Evolutionary conservation across 2,329 filamentous ascomycete genomes (phyloP), one percentile per base, ranked within the genome.

Genomic region (Basipetospora chlamydospora): DNA sequence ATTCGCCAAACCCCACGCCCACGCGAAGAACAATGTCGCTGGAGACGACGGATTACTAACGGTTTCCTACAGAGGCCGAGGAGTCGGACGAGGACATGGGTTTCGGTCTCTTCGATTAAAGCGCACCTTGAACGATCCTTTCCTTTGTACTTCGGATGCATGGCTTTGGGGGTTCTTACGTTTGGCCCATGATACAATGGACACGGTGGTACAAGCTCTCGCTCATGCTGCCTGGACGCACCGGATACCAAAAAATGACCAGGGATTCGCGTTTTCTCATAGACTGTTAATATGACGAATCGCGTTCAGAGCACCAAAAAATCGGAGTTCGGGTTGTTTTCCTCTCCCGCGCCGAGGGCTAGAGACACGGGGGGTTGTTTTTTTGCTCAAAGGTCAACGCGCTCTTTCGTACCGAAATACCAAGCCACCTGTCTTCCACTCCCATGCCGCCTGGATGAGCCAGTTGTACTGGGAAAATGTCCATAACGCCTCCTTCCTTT

Each of bases 1-100:
- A n/a, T n/a, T n/a, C n/a, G 6, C 8, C 20, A 17, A 28, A 15
- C 20, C 13, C 17, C 12, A 15, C 28, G 28, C 12, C 6, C 28
- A n/a, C n/a, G n/a, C n/a, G n/a, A n/a, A n/a, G n/a, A n/a, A n/a
- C n/a, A n/a, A n/a, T n/a, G n/a, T 28, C 11, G 26, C 13, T 5
- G 13, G 10, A 13, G 21, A 21, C 6, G 7, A 11, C 17, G n/a
- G 29, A n/a, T 6, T 20, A 21, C 29, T 31, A 13, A 31, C 29
- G 11, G 11, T 21, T n/a, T 11, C 16, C 15, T 25, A 30, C 17
- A 38, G 36, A 22, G 15, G 22, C 77, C 63, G 70, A 75, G 64
- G 38, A 78, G 68, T 78, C 75, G 62, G 75, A 80, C 64, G 78
- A 79, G 62, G 77, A 80, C 58, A 80, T 80, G 75, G 75, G 76